phyloP scores from a whole-genome alignment of 1,284 basidiomycete genomes.

The Irpex sp. region DNA sequence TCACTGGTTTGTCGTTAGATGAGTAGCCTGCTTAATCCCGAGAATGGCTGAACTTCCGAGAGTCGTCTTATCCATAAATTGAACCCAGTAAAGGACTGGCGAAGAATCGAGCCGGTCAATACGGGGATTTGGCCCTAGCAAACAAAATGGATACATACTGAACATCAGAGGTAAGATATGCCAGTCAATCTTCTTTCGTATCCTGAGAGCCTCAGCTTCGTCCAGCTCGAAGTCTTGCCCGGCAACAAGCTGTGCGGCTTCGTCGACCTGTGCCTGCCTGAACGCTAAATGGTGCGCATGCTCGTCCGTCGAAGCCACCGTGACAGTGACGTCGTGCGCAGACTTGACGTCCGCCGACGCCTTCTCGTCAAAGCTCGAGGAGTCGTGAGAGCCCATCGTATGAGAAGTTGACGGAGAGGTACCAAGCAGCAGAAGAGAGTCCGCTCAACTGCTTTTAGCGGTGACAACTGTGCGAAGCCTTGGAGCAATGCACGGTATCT shows the following conservation, averaged over 20 bases:
- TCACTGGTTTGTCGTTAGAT: constrained; percentile 14
- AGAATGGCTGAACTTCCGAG: constrained; percentile 55
- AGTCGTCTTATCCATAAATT: constrained; percentile 66
- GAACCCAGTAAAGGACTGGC: constrained; percentile 45
- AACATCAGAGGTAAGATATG: constrained; percentile 69
- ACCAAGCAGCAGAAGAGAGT: not conserved
- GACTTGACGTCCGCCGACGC: not conserved
- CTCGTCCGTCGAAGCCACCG: not conserved
- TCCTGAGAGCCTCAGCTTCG: constrained; percentile 41
- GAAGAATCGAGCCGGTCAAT: not conserved
- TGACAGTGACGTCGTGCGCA: not conserved
- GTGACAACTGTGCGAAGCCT: not conserved
- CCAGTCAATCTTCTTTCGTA: constrained; percentile 61
- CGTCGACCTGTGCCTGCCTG: constrained; percentile 36
- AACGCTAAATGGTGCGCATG: constrained; percentile 12
- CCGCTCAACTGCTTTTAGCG: not conserved
- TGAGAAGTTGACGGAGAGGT: not conserved
- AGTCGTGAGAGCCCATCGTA: not conserved
- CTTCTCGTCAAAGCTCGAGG: not conserved
- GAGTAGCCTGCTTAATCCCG: constrained; percentile 41
- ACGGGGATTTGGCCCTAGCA: not conserved
- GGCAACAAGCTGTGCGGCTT: constrained; percentile 47
- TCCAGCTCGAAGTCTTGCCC: constrained; percentile 38
- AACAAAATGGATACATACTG: constrained; percentile 35
- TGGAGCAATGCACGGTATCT: not conserved